Percentiles rank a stretch among this genome's conserved stretches.
Conservation (phyloP, 345 rosid species). For the Pugionium dolabratum region DNA sequence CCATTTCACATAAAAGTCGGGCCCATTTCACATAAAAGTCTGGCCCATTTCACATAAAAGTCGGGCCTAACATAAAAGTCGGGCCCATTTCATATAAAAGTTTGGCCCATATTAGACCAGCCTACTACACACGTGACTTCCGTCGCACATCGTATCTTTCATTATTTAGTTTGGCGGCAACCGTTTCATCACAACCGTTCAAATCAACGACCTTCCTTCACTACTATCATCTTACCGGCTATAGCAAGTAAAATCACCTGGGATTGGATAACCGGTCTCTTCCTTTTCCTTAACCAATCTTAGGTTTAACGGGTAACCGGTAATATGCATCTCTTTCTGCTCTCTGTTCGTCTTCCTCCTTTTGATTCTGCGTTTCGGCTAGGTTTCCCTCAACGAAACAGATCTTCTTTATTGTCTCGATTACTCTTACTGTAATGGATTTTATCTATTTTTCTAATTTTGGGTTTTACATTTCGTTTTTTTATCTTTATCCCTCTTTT, state of each 20-base stretch:
- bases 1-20: too few species aligned
- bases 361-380: constrained; percentile 33
- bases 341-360: background rate
- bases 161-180: constrained; percentile 40
- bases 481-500: background rate
- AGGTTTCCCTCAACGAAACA: constrained; percentile 34
- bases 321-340: constrained; percentile 27
- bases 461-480: too few species aligned
- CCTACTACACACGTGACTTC: too few species aligned
- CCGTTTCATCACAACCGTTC: constrained; percentile 49
- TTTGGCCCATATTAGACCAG: too few species aligned
- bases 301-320: constrained; percentile 48
- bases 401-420: constrained; percentile 24
- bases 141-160: too few species aligned
- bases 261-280: background rate
- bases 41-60: too few species aligned
- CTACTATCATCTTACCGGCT: constrained; percentile 41
- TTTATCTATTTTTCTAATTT: background rate
- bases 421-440: constrained; percentile 29
- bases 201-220: constrained; percentile 34
- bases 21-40: too few species aligned
- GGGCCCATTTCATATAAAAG: too few species aligned
- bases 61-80: too few species aligned
- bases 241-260: constrained; percentile 47
- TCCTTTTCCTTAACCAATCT: background rate